These are phyloP conservation scores for Knufia petricola DNA, from an alignment of 2,329 filamentous ascomycete genomes.

Conservation along the genomic window DNA sequence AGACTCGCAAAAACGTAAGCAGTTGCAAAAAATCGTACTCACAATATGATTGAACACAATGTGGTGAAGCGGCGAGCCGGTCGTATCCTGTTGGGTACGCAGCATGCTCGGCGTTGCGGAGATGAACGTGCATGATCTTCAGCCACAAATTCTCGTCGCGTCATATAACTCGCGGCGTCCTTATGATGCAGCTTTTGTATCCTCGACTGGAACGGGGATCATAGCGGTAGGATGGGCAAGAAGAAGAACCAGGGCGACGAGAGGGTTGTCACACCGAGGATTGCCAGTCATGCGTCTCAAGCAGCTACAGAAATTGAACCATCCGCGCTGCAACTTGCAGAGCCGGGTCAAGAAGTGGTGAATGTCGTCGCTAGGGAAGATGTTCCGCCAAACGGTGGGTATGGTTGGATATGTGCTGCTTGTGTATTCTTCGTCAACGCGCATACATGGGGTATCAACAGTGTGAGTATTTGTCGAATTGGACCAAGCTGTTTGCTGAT, in stretches of 20 bases:
- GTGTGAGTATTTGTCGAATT: constrained; percentile 12
- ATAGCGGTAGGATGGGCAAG: too few relatives aligned
- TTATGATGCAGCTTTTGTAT: not conserved
- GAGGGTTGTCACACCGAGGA: too few relatives aligned
- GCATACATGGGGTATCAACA: constrained; percentile 26
- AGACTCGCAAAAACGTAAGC: too few relatives aligned
- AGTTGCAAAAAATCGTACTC: not conserved
- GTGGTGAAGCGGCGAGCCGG: not conserved
- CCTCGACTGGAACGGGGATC: too few relatives aligned
- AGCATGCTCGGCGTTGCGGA: not conserved
- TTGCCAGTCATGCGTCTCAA: not conserved
- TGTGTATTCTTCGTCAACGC: constrained; percentile 25
- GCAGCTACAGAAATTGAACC: not conserved
- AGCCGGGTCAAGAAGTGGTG: not conserved
- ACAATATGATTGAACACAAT: not conserved
- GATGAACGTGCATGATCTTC: not conserved
- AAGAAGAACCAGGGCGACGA: not conserved
- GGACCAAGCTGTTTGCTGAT: not conserved
- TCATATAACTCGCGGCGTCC: not conserved
- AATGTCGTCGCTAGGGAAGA: constrained; percentile 2
- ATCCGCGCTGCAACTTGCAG: not conserved
- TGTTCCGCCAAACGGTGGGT: constrained; percentile 25
- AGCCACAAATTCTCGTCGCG: too few relatives aligned
- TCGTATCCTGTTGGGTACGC: too few relatives aligned
- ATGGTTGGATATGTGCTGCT: constrained; percentile 26